A percentile compares a stretch with the other conserved stretches of the same genome.
Evolutionary conservation across 345 rosid species (phyloP).

Genomic region (Brassica rapa): DNA sequence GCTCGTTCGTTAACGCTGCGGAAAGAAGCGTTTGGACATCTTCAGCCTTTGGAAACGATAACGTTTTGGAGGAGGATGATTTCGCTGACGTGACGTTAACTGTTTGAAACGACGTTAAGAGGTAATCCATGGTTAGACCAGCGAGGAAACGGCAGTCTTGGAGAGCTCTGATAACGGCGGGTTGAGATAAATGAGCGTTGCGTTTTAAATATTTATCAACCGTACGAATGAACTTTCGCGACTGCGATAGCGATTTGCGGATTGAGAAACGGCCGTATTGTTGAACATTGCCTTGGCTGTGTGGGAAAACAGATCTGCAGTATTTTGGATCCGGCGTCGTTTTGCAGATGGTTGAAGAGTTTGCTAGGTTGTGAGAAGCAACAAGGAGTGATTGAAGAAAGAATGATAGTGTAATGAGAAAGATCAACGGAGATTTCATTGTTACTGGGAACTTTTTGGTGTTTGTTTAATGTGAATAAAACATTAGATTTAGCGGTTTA

Average conservation of each 20-base stretch:
- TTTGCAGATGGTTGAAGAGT: conserved; percentile 50
- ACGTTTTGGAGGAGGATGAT: conserved; percentile 6
- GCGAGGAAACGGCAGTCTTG: conserved; percentile 76
- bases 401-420: conserved; percentile 11
- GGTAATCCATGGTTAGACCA: conserved; percentile 57
- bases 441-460: not conserved
- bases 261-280: conserved; percentile 58
- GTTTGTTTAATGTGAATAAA: not conserved
- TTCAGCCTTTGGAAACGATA: conserved; percentile 55
- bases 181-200: conserved; percentile 45
- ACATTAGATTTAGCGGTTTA: not conserved
- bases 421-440: conserved; percentile 23
- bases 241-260: conserved; percentile 61
- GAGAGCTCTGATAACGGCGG: conserved; percentile 60
- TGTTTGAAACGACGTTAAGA: conserved; percentile 50
- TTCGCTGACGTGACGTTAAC: conserved; percentile 45
- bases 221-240: conserved; percentile 52
- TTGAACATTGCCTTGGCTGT: conserved; percentile 49
- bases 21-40: conserved; percentile 57
- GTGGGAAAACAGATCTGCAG: conserved; percentile 61
- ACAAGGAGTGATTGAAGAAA: conserved; percentile 9
- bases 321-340: conserved; percentile 63
- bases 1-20: not conserved
- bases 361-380: conserved; percentile 31
- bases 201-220: conserved; percentile 53